Evolutionary conservation across 768 basidiomycete species (phyloP).

Genomic region (Harrya chromipes): DNA sequence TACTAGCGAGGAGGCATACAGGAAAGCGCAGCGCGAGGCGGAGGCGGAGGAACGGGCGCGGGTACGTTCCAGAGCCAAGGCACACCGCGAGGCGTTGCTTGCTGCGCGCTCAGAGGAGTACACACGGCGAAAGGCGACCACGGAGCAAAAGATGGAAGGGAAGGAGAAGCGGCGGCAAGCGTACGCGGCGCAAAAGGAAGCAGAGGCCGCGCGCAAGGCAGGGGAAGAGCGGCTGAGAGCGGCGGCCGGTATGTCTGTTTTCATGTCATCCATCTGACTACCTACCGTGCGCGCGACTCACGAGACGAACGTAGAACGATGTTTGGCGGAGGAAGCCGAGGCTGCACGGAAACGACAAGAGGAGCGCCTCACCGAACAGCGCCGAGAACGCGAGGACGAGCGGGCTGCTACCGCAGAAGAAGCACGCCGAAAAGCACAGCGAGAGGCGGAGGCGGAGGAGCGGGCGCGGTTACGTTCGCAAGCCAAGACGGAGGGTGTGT

Average conservation of each 20-base stretch:
- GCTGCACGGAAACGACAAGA: slow-evolving; percentile 55
- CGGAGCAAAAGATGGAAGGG: slow-evolving; percentile 70
- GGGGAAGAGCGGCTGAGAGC: slow-evolving; percentile 44
- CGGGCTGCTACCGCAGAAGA: slow-evolving; percentile 52
- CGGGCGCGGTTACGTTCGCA: slow-evolving; percentile 37
- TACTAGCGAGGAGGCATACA: slow-evolving; percentile 46
- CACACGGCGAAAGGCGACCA: slow-evolving; percentile 46
- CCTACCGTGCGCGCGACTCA: slow-evolving; percentile 4
- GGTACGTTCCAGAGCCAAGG: slow-evolving; percentile 64
- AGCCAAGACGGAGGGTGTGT: slow-evolving; percentile 20
- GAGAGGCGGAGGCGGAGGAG: slow-evolving; percentile 70
- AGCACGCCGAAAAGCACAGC: slow-evolving; percentile 55
- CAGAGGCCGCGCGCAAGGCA: slow-evolving; percentile 17
- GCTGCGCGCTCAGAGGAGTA: slow-evolving; percentile 64
- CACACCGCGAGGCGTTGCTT: slow-evolving; percentile 50
- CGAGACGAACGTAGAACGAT: slow-evolving; percentile 34
- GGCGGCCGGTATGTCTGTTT: slow-evolving; percentile 48
- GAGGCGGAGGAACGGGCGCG: slow-evolving; percentile 60
- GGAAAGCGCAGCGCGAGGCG: slow-evolving; percentile 61
- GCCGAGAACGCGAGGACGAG: slow-evolving; percentile 53
- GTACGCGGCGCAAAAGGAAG: slow-evolving; percentile 57
- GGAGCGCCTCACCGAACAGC: slow-evolving; percentile 47
- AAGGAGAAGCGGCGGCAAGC: slow-evolving; percentile 67
- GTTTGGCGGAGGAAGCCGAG: slow-evolving; percentile 54
- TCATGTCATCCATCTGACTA: background rate